Evolutionary conservation across 2,329 filamentous ascomycete species (phyloP).

Genomic region (Aspergillus bombycis): DNA sequence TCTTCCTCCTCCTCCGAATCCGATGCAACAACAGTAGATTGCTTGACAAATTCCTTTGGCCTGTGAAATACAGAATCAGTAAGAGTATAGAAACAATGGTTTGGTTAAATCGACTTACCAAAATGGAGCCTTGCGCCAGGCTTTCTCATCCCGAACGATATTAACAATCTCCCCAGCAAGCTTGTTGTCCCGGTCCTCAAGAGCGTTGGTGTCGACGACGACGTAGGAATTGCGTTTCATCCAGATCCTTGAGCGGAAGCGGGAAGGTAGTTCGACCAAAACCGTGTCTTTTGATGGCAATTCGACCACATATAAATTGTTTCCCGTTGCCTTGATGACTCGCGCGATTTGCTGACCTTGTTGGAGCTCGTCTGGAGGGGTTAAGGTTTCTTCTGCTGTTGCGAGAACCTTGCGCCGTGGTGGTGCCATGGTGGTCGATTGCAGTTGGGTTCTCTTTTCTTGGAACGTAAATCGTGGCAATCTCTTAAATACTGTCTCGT

Average conservation of each 20-base stretch:
- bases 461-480: background rate
- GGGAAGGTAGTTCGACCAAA: constrained; percentile 78
- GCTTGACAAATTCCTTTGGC: constrained; percentile 78
- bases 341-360: constrained; percentile 69
- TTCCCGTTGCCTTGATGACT: constrained; percentile 80
- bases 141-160: constrained; percentile 86
- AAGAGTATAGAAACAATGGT: background rate
- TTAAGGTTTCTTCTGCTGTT: constrained; percentile 72
- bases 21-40: constrained; percentile 53
- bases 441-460: constrained; percentile 57
- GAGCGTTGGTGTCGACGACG: constrained; percentile 71
- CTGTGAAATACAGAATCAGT: constrained; percentile 49
- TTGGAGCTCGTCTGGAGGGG: constrained; percentile 58
- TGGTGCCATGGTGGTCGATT: constrained; percentile 62
- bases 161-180: constrained; percentile 89
- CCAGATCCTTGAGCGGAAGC: constrained; percentile 92
- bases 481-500: background rate
- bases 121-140: constrained; percentile 85
- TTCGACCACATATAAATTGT: constrained; percentile 82
- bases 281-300: constrained; percentile 68
- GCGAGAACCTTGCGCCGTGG: constrained; percentile 78
- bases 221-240: constrained; percentile 88
- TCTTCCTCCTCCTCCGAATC: constrained; percentile 73
- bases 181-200: constrained; percentile 72
- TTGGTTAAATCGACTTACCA: constrained; percentile 63